Percentiles rank a stretch among this genome's conserved stretches.
Evolutionary conservation across 306 rosid genomes (phyloP).

Genomic region (Vicia faba): DNA sequence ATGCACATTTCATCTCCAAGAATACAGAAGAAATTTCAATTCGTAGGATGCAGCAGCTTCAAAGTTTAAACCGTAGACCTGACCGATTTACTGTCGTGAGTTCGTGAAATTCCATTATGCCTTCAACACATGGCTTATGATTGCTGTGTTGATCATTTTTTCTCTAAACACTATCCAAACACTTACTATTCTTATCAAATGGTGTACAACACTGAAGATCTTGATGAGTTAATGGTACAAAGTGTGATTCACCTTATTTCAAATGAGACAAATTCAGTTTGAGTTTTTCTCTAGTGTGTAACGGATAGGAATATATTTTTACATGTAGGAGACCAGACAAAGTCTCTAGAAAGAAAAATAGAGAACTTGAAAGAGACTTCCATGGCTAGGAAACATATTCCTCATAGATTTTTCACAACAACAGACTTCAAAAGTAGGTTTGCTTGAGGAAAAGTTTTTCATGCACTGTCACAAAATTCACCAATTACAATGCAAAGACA

Average conservation of each 20-base stretch:
- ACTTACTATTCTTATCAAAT: constrained; percentile 70
- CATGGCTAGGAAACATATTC: constrained; percentile 33
- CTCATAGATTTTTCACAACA: constrained; percentile 47
- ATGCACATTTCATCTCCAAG: too few relatives aligned
- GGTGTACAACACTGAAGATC: constrained; percentile 56
- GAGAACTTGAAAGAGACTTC: constrained; percentile 52
- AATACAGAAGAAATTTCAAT: too few relatives aligned
- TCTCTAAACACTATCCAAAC: constrained; percentile 66
- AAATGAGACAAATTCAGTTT: constrained; percentile 2
- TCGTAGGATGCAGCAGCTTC: constrained; percentile 3
- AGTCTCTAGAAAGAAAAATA: constrained; percentile 55
- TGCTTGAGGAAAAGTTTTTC: constrained; percentile 70
- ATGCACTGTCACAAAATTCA: constrained; percentile 62
- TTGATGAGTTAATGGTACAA: constrained; percentile 66
- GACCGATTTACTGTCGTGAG: constrained; percentile 67
- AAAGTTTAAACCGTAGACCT: too few relatives aligned
- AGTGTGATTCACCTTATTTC: not conserved
- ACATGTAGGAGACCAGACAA: constrained; percentile 65
- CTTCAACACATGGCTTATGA: constrained; percentile 48
- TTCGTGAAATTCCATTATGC: not conserved
- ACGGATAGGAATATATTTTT: constrained; percentile 42
- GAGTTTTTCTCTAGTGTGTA: constrained; percentile 14
- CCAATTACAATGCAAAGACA: constrained; percentile 67
- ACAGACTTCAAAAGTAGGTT: constrained; percentile 48
- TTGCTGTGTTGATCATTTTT: constrained; percentile 72